These are phyloP conservation scores for Leishmania mexicana DNA, from an alignment of 208 protist species.

Conservation along the genomic window DNA sequence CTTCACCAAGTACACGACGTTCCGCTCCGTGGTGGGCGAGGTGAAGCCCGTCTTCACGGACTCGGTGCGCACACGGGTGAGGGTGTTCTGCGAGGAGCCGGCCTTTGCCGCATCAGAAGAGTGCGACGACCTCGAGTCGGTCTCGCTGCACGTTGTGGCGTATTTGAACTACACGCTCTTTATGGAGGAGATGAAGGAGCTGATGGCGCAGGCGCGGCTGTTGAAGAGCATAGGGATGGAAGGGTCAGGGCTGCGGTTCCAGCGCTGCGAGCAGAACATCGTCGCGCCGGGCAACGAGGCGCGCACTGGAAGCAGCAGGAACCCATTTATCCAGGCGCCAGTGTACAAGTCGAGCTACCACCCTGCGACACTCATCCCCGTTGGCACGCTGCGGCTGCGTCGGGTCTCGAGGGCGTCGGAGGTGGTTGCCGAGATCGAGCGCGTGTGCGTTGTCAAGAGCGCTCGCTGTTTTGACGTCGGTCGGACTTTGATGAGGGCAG, in stretches of 20 bases:
- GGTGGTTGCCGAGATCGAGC: conserved; percentile 46
- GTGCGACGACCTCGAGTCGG: conserved; percentile 38
- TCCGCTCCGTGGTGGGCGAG: conserved; percentile 41
- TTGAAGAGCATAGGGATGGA: conserved; percentile 35
- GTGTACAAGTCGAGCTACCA: conserved; percentile 13
- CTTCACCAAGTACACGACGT: conserved; percentile 28
- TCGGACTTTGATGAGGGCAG: conserved; percentile 33
- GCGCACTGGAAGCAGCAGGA: background rate
- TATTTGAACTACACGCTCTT: conserved; percentile 46
- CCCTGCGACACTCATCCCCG: conserved; percentile 27
- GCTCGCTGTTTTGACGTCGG: conserved; percentile 40
- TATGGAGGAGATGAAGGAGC: conserved; percentile 29
- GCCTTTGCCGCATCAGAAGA: conserved; percentile 15
- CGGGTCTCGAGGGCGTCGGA: conserved; percentile 30
- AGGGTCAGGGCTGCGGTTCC: conserved; percentile 30
- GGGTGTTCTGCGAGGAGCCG: conserved; percentile 38
- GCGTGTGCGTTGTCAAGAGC: conserved; percentile 37
- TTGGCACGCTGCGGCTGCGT: conserved; percentile 35
- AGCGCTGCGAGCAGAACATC: conserved; percentile 3
- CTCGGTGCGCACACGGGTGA: conserved; percentile 21
- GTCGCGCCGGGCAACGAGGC: background rate
- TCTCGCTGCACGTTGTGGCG: conserved; percentile 47
- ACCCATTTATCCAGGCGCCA: background rate
- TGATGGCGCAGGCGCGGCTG: conserved; percentile 29
- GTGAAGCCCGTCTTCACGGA: conserved; percentile 38